Percentiles rank a stretch among this genome's conserved stretches.
phyloP scores from a whole-genome alignment of 257 asterid genomes.

The Mitragyna speciosa region DNA sequence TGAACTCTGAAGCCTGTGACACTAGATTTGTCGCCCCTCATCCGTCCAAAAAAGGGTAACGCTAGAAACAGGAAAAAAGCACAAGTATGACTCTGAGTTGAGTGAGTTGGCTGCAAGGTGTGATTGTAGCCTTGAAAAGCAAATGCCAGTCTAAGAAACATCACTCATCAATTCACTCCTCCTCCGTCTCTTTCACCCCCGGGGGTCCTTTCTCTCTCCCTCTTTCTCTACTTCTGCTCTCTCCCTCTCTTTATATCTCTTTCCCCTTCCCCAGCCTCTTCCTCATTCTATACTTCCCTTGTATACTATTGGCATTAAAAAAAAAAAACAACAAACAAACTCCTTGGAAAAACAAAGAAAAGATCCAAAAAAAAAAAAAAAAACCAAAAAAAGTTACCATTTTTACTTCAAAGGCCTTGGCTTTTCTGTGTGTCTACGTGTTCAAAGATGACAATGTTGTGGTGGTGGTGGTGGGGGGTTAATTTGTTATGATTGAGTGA shows the following conservation, averaged over 20 bases:
- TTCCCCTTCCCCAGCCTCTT: slow-evolving; percentile 26
- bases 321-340: too few relatives aligned
- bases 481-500: slow-evolving; percentile 61
- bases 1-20: slow-evolving; percentile 30
- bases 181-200: slow-evolving; percentile 39
- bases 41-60: slow-evolving; percentile 34
- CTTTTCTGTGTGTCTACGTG: slow-evolving; percentile 32
- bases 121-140: slow-evolving; percentile 58
- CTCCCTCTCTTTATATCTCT: slow-evolving; percentile 13
- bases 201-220: slow-evolving; percentile 6
- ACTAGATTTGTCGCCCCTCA: slow-evolving; percentile 28
- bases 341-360: too few relatives aligned
- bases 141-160: slow-evolving; percentile 26
- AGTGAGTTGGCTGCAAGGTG: slow-evolving; percentile 42
- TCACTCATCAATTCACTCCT: slow-evolving; percentile 24
- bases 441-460: slow-evolving; percentile 49
- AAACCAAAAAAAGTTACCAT: slow-evolving; percentile 2
- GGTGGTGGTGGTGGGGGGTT: slow-evolving; percentile 36
- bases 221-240: slow-evolving; percentile 2
- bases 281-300: slow-evolving; percentile 24
- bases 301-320: background rate
- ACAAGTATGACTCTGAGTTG: slow-evolving; percentile 28
- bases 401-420: slow-evolving; percentile 16
- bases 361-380: background rate
- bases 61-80: slow-evolving; percentile 49